A percentile compares a stretch with the other conserved stretches of the same genome.
These are phyloP conservation scores for Asclepias syriaca DNA, from an alignment of 257 asterid species.

Conservation along the genomic window DNA sequence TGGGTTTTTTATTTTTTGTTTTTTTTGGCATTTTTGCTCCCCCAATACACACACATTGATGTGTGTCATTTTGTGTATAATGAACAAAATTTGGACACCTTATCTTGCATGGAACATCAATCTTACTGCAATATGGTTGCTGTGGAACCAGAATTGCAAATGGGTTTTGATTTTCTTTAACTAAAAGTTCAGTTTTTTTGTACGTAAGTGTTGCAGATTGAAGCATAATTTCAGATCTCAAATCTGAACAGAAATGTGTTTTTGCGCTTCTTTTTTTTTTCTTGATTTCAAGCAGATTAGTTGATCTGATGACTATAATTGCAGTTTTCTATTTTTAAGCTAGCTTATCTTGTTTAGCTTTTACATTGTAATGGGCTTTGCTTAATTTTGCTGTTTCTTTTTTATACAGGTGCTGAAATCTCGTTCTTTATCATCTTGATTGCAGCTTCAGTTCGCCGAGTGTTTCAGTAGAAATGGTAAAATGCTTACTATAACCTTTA, in stretches of 20 bases:
- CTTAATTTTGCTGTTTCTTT: slow-evolving; percentile 8
- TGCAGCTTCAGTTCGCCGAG: not conserved
- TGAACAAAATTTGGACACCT: not conserved
- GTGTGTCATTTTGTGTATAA: not conserved
- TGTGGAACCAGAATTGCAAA: slow-evolving; percentile 3
- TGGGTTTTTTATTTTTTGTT: too few species aligned
- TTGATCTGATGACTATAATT: slow-evolving; percentile 10
- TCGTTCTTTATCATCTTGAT: not conserved
- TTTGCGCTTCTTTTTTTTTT: not conserved
- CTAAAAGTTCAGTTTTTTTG: slow-evolving; percentile 9
- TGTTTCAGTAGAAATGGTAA: slow-evolving; percentile 21
- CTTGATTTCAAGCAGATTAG: not conserved
- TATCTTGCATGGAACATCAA: slow-evolving; percentile 10
- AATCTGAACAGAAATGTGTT: slow-evolving; percentile 8
- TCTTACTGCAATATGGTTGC: slow-evolving; percentile 1
- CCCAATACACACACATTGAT: not conserved
- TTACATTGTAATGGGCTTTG: slow-evolving; percentile 3
- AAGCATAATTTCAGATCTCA: slow-evolving; percentile 17
- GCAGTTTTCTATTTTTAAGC: not conserved
- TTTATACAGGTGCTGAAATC: slow-evolving; percentile 19
- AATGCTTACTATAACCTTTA: not conserved
- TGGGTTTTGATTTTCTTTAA: slow-evolving; percentile 8
- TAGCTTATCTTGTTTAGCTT: not conserved
- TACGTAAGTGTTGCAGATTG: slow-evolving; percentile 16
- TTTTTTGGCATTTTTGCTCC: not conserved